Base-by-base conservation (phyloP, 768 basidiomycete genomes). In the Panellus pusillus region DNA sequence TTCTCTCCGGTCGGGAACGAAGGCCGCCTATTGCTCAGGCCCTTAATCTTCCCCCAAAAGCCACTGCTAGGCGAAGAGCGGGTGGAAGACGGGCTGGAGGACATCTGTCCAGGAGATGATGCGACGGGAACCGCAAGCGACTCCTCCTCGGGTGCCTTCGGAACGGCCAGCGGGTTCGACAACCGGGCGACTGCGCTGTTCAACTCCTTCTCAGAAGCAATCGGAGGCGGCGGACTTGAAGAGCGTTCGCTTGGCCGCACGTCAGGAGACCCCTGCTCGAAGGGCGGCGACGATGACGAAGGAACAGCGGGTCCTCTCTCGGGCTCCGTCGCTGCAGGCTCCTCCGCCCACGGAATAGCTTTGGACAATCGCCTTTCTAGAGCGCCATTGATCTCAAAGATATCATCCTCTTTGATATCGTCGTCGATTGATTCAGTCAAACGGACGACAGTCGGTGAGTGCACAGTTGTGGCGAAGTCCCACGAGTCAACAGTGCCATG, bases 401-500 rank as follows among this genome's bases (percentile, higher is more conserved):
- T 65, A 14, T 64, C 69, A 19, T 65, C 65, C 61, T 69, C 67
- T 41, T 61, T 52, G 47, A 67, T 46, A 14, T 7, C 32, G 14
- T 9, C 44, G 31, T 67, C 57, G 32, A 65, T 20, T 6, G 24
- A 24, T 24, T 66, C 67, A 14, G 41, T 68, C 68, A 4, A 63
- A 57, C 36, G 39, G 31, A 6, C 57, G 56, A 63, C 68, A 11
- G 64, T 67, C 32, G 70, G 73, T 6, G 78, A 76, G 54, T 73
- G 66, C 11, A 77, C 53, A 9, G 78, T 80, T 0, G 80, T 73
- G 19, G 77, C 66, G 66, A 93, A 93, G 65, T 93, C 89, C 90
- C 90, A 93, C 3, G 90, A 91, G 50, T 88, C 90, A 50, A 86
- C 70, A 9, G 89, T 86, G 41, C 72, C 73, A 40, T 72, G 75